Percentiles rank a stretch among this genome's conserved stretches.
Evolutionary conservation across 78 protist species (phyloP).

Genomic region (Speleostelium caveatum): DNA sequence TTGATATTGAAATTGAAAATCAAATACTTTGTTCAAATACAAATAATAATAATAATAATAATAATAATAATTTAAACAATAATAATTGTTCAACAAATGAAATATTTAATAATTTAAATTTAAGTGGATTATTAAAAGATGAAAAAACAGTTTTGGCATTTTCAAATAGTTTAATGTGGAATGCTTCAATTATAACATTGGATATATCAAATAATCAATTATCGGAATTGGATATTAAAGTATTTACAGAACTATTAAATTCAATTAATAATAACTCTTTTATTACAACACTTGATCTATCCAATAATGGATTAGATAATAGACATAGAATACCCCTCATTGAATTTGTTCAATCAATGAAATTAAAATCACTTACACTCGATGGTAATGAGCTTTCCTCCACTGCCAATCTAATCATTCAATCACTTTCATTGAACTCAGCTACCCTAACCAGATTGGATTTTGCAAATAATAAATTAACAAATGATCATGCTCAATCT

Average conservation of each 20-base stretch:
- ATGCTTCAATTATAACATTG: slow-evolving; percentile 36
- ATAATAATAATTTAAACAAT: no score
- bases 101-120: slow-evolving; percentile 29
- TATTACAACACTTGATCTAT: slow-evolving; percentile 24
- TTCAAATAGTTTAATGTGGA: slow-evolving; percentile 24
- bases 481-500: slow-evolving; percentile 54
- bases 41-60: no score
- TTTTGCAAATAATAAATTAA: slow-evolving; percentile 29
- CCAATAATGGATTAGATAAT: slow-evolving; percentile 16
- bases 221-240: slow-evolving; percentile 1
- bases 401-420: slow-evolving; percentile 40
- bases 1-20: not conserved
- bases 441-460: not conserved
- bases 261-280: slow-evolving; percentile 34
- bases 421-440: slow-evolving; percentile 41
- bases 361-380: slow-evolving; percentile 38
- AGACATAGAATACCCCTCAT: slow-evolving; percentile 34
- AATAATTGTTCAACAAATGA: slow-evolving; percentile 1
- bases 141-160: slow-evolving; percentile 32
- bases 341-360: slow-evolving; percentile 75
- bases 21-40: not conserved
- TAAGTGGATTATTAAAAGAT: slow-evolving; percentile 32
- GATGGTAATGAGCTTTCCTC: slow-evolving; percentile 23
- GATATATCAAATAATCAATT: slow-evolving; percentile 29
- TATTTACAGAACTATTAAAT: slow-evolving; percentile 33